Evolutionary conservation across 169 alveolate species (phyloP).

Genomic region (Cryptosporidium meleagridis): DNA sequence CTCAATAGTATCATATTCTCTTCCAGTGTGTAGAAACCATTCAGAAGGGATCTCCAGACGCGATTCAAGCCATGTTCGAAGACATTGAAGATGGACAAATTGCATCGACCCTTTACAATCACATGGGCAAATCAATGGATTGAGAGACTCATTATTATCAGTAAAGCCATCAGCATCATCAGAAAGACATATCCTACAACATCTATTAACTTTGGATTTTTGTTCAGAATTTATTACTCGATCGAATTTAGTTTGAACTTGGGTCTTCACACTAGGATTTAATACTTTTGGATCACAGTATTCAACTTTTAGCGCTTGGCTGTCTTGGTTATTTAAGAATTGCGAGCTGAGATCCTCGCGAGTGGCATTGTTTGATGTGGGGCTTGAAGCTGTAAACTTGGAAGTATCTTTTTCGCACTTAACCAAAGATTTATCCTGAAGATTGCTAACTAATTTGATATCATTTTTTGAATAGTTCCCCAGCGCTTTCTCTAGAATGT

Average conservation of each 20-base stretch:
- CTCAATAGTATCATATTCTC: background rate
- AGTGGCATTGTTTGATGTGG: background rate
- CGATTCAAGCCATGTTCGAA: constrained; percentile 90
- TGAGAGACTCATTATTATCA: constrained; percentile 23
- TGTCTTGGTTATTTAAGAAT: background rate
- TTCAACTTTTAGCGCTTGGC: background rate
- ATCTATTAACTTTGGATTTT: background rate
- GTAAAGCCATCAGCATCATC: constrained; percentile 59
- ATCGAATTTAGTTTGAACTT: background rate
- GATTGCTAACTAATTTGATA: background rate
- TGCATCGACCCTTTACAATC: constrained; percentile 93
- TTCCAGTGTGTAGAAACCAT: constrained; percentile 57
- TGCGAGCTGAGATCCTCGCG: background rate
- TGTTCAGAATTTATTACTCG: background rate
- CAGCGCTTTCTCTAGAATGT: background rate
- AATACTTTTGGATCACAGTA: background rate
- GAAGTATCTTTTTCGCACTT: background rate
- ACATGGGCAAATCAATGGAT: constrained; percentile 92
- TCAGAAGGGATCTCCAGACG: constrained; percentile 64
- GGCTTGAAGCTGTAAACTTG: background rate
- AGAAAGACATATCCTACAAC: constrained; percentile 63
- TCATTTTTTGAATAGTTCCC: background rate
- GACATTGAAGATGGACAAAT: constrained; percentile 94
- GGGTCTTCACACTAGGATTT: background rate
- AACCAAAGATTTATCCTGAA: background rate